Evolutionary conservation across 2,329 filamentous ascomycete genomes (phyloP).

Genomic region (Apiospora marii): DNA sequence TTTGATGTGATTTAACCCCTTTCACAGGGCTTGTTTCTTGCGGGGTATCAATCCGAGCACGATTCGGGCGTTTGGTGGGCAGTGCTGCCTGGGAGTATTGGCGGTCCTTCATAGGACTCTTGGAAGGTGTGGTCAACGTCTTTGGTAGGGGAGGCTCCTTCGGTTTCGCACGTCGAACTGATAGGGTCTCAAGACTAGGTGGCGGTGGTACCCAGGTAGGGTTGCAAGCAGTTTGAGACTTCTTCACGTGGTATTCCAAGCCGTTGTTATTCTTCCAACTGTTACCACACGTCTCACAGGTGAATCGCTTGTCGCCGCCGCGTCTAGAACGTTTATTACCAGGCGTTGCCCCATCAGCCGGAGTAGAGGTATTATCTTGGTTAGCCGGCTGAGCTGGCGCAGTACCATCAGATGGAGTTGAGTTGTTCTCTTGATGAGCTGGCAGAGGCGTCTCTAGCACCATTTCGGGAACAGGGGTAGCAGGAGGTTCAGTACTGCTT

Average conservation of each 20-base stretch:
- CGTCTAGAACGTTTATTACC: neutral
- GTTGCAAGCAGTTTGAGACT: constrained; percentile 63
- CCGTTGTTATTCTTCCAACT: constrained; percentile 66
- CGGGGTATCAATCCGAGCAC: constrained; percentile 25
- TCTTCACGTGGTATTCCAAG: constrained; percentile 65
- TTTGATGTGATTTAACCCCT: neutral
- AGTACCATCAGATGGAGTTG: constrained; percentile 20
- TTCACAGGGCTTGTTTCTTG: neutral
- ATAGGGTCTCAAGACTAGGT: constrained; percentile 29
- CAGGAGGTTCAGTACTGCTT: neutral
- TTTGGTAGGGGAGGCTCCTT: neutral
- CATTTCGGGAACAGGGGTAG: neutral
- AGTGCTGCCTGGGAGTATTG: neutral
- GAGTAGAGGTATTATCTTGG: neutral
- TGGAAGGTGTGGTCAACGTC: neutral
- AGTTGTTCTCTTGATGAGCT: neutral
- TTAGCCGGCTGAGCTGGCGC: neutral
- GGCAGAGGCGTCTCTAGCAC: neutral
- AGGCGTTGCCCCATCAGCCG: constrained; percentile 23
- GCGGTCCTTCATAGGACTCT: neutral
- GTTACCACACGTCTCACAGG: constrained; percentile 61
- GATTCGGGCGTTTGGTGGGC: constrained; percentile 23
- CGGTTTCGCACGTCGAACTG: constrained; percentile 29
- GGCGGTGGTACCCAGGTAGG: constrained; percentile 49
- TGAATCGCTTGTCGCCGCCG: constrained; percentile 39